Conservation (phyloP, 805 yeast genomes). For the Jamesozyma lodderae region DNA sequence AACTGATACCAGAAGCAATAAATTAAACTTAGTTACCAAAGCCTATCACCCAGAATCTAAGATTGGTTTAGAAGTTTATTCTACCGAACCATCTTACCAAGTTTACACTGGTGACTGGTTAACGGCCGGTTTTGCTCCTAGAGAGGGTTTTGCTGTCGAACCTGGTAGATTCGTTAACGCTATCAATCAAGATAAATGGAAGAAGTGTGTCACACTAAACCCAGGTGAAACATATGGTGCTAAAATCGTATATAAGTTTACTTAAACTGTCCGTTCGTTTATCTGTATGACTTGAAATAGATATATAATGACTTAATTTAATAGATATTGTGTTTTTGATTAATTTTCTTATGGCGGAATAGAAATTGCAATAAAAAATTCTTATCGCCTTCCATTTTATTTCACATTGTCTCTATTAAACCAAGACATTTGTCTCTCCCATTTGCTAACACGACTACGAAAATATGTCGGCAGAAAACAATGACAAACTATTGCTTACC, state of each 20-base stretch:
- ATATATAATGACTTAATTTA: no score
- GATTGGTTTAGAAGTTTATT: constrained; percentile 34
- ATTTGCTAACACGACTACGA: no score
- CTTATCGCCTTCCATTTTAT: no score
- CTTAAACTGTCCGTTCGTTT: no score
- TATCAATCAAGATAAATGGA: constrained; percentile 39
- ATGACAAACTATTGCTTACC: no score
- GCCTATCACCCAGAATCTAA: constrained; percentile 39
- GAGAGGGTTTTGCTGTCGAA: constrained; percentile 54
- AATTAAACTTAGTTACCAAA: constrained; percentile 33
- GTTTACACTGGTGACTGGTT: constrained; percentile 53
- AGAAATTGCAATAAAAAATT: no score
- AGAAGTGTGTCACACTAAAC: constrained; percentile 37
- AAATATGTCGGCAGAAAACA: no score
- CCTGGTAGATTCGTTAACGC: constrained; percentile 54
- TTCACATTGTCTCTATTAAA: no score
- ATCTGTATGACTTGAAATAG: no score
- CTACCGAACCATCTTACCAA: constrained; percentile 63
- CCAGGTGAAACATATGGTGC: constrained; percentile 50
- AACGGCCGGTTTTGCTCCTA: constrained; percentile 30
- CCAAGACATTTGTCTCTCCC: no score
- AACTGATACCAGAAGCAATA: constrained; percentile 32
- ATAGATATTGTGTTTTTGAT: no score
- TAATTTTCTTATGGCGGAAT: no score
- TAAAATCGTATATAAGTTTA: constrained; percentile 25